Base-by-base conservation (phyloP, 2,329 filamentous ascomycete genomes). In the Colletotrichum sp. region DNA sequence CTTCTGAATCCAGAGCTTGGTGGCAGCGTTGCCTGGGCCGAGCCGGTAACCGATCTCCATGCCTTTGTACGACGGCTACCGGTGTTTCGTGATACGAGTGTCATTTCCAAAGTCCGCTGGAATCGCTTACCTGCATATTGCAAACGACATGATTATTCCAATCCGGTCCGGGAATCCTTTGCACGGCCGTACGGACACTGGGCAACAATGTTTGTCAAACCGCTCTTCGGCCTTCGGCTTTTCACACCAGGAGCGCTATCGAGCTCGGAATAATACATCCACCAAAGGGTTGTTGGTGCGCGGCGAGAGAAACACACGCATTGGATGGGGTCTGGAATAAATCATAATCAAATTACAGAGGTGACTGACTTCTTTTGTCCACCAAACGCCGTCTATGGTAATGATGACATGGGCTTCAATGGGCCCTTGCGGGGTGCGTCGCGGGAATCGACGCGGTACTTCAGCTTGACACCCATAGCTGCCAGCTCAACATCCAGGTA, bases 381-480 rank as follows among this genome's bases (percentile, higher is more conserved):
- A 39, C 52, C 69, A 67, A 71, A 78, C 76, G 28, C 77, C 74
- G 58, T 74, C 74, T 66, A 74, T 34, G 75, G 67, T 75, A 77
- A 75, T 70, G 75, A 71, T 74, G 65, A 70, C 81, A 84, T 85
- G 75, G 84, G 87, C 78, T 84, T 83, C 82, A 91, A 81, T 4
- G 86, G 85, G 3, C 89, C 88, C 82, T 89, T 91, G 66, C 89
- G 87, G 71, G 89, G 87, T 79, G 88, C 90, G 79, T 98, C 94
- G 84, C 94, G 93, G 83, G 86, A 87, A 79, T 89, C 88, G 56
- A 92, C 85, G 71, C 87, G 87, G 80, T 98, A 98, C 89, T 95
- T 98, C 86, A 99, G 91, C 86, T 96, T 94, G 70, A 99, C 93
- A 69, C 97, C 97, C 97, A 99, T 99, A 71, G 96, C 96, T 43